A percentile compares a stretch with the other conserved stretches of the same genome.
phyloP scores from a whole-genome alignment of 305 asterid species.

The Lippia alba region DNA sequence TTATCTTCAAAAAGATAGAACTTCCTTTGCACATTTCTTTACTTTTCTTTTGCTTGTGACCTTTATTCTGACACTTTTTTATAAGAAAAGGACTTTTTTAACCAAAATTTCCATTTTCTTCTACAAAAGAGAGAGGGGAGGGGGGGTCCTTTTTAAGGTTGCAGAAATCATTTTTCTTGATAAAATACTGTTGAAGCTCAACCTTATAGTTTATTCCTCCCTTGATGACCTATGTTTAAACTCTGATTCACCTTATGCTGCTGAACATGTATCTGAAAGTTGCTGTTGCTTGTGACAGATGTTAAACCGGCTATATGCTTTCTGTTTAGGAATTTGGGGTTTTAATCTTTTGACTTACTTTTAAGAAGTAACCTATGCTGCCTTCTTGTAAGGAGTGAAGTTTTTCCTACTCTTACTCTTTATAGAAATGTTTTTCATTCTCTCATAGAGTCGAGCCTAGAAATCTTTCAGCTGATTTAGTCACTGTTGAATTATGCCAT shows the following conservation, averaged over 20 bases:
- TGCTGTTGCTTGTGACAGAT: conserved; percentile 6
- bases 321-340: background rate
- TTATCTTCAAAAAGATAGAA: background rate
- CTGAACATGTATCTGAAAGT: background rate
- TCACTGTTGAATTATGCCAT: background rate
- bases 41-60: background rate
- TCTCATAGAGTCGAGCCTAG: background rate
- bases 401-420: background rate
- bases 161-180: background rate
- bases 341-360: background rate
- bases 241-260: background rate
- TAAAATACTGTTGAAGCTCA: background rate
- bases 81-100: background rate
- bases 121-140: too few species aligned
- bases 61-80: background rate
- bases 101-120: background rate
- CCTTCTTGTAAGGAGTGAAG: background rate
- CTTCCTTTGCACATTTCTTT: background rate
- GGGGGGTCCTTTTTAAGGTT: background rate
- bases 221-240: background rate
- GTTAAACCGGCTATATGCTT: background rate
- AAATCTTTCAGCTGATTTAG: conserved; percentile 5
- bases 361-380: background rate
- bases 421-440: background rate
- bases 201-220: background rate